A percentile compares a stretch with the other conserved stretches of the same genome.
Evolutionary conservation across 2,329 filamentous ascomycete species (phyloP).

Genomic region (Acarospora socialis): DNA sequence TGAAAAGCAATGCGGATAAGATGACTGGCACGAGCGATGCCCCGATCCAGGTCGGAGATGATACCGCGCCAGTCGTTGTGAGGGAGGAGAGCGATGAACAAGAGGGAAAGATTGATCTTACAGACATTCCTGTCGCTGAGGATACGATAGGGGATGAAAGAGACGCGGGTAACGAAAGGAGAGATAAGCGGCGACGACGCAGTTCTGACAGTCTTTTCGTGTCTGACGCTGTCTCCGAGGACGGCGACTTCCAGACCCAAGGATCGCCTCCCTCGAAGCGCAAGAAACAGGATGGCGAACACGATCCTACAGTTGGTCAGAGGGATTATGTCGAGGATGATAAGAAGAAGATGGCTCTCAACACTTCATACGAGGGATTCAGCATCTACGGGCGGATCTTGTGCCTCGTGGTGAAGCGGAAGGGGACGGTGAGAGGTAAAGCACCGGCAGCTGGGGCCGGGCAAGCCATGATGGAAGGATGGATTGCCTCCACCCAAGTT

Average conservation of each 20-base stretch:
- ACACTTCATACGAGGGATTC: constrained; percentile 87
- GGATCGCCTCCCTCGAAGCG: constrained; percentile 32
- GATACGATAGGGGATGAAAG: constrained; percentile 16
- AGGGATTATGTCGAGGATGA: constrained; percentile 38
- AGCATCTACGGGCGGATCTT: constrained; percentile 88
- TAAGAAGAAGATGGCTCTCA: constrained; percentile 82
- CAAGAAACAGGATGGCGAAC: constrained; percentile 25
- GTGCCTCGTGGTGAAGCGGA: constrained; percentile 74
- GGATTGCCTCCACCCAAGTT: constrained; percentile 64
- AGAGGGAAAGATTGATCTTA: constrained; percentile 29
- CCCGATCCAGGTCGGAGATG: constrained; percentile 28
- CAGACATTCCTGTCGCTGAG: constrained; percentile 40
- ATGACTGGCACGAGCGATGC: constrained; percentile 31
- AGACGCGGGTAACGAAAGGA: constrained; percentile 20
- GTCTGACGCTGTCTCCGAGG: constrained; percentile 17
- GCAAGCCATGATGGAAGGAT: constrained; percentile 68
- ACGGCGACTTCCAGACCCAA: constrained; percentile 19
- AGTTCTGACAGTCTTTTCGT: constrained; percentile 7
- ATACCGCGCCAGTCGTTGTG: constrained; percentile 6
- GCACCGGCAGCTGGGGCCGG: constrained; percentile 32
- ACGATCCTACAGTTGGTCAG: constrained; percentile 10
- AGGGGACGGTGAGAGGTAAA: constrained; percentile 30
- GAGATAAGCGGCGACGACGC: constrained; percentile 21
- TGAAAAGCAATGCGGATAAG: constrained; percentile 32
- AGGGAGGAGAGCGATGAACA: constrained; percentile 44